Percentiles rank a stretch among this genome's conserved stretches.
These are phyloP conservation scores for Coprinopsis sp. DNA, from an alignment of 768 basidiomycete genomes.

Conservation along the genomic window DNA sequence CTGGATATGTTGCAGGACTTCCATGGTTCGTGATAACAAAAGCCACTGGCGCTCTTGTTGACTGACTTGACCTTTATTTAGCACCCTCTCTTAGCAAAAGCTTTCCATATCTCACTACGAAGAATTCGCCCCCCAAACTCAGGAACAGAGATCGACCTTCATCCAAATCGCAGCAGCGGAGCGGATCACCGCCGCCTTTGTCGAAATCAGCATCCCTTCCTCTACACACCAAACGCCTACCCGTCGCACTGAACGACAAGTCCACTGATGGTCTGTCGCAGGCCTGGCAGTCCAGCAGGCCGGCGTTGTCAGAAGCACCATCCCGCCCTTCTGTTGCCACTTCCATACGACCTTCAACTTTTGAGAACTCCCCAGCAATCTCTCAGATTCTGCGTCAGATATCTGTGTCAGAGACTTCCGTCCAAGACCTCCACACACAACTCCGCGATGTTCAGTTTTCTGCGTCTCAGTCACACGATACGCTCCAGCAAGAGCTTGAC, in stretches of 20 bases:
- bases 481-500: slow-evolving; percentile 71
- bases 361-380: slow-evolving; percentile 67
- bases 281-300: slow-evolving; percentile 27
- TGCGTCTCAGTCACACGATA: slow-evolving; percentile 55
- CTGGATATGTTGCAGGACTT: slow-evolving; percentile 66
- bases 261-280: slow-evolving; percentile 21
- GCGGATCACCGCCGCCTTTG: slow-evolving; percentile 75
- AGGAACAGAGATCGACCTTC: slow-evolving; percentile 54
- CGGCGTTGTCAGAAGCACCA: too few species aligned
- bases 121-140: slow-evolving; percentile 52
- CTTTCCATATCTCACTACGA: slow-evolving; percentile 36
- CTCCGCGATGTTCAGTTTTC: slow-evolving; percentile 55
- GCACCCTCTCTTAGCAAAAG: slow-evolving; percentile 49
- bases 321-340: slow-evolving; percentile 15
- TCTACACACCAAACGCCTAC: slow-evolving; percentile 56
- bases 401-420: slow-evolving; percentile 50
- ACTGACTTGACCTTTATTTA: too few species aligned
- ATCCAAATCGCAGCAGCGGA: slow-evolving; percentile 46
- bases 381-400: slow-evolving; percentile 77
- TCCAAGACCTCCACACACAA: slow-evolving; percentile 67
- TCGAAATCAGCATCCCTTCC: slow-evolving; percentile 80
- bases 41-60: too few species aligned
- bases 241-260: slow-evolving; percentile 21
- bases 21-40: slow-evolving; percentile 56
- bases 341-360: slow-evolving; percentile 35